Evolutionary conservation across 1,139 yeast genomes (phyloP).

Genomic region (Saccharomycopsis phalli): DNA sequence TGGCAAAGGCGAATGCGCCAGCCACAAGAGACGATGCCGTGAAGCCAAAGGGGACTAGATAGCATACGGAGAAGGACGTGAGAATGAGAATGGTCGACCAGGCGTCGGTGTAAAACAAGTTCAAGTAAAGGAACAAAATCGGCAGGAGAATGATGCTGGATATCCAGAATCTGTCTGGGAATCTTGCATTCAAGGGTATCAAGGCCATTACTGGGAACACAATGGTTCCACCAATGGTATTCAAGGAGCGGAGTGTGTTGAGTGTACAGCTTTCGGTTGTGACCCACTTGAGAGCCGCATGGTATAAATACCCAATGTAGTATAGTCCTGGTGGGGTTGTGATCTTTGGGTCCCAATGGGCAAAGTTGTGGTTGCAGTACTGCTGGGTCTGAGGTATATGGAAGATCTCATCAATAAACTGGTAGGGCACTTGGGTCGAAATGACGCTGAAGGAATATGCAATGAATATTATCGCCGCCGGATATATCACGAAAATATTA

Average conservation of each 20-base stretch:
- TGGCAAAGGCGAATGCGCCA: conserved; percentile 43
- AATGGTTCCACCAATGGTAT: conserved; percentile 53
- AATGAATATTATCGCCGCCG: conserved; percentile 10
- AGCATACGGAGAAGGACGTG: conserved; percentile 36
- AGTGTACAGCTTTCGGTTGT: conserved; percentile 20
- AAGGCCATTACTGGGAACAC: conserved; percentile 39
- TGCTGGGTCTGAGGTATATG: conserved; percentile 72
- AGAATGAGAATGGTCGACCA: conserved; percentile 76
- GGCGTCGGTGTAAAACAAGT: conserved; percentile 83
- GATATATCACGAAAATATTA: conserved; percentile 10
- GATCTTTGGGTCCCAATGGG: conserved; percentile 76
- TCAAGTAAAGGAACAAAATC: conserved; percentile 59
- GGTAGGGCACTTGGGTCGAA: conserved; percentile 15
- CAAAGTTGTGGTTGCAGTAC: conserved; percentile 54
- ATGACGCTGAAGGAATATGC: conserved; percentile 7
- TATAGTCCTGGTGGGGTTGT: conserved; percentile 97
- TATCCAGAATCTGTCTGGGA: conserved; percentile 38
- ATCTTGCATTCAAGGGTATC: conserved; percentile 30
- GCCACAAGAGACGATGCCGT: conserved; percentile 27
- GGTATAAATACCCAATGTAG: conserved; percentile 40
- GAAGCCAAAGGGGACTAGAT: conserved; percentile 29
- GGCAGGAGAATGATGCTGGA: conserved; percentile 55
- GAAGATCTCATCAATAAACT: conserved; percentile 60
- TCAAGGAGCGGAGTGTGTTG: conserved; percentile 40
- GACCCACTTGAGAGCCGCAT: not conserved